Evolutionary conservation across 345 rosid species (phyloP), one percentile per base, ranked within the genome.

Genomic region (Gossypium sturtianum): DNA sequence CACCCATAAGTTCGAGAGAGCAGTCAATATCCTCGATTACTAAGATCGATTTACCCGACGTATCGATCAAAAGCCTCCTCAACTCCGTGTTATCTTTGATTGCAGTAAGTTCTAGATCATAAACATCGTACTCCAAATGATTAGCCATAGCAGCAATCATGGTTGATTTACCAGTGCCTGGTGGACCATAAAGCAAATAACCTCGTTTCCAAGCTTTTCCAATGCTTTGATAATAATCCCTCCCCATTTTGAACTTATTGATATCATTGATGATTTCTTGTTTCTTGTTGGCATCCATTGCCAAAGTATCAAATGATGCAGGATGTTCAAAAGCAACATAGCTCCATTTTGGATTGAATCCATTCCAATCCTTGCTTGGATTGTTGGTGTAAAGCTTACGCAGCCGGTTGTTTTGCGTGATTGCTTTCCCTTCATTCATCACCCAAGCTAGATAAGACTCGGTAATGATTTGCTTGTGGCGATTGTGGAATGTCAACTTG

Each of bases 151-250:
- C 93, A 1, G 91, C 79, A 12, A 91, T 84, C 84, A 89, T 89
- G 13, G 91, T 86, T 0, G 98, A 93, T 64, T 93, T 91, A 7
- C 97, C 98, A 3, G 97, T 89, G 9, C 94, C 92, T 0, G 95
- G 86, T 16, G 91, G 93, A 9, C 93, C 97, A 64, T 82, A 84
- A 38, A 91, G 83, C 17, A 91, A 84, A 81, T 91, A 91, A 13
- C 93, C 91, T 0, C 98, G 71, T 79, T 93, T 93, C 98, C 98
- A 93, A 9, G 88, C 81, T 76, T 91, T 91, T 11, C 90, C 94
- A 41, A 91, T 77, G 74, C 81, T 83, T 1, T 74, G 82, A 45
- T 89, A 93, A 15, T 64, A 38, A 17, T 41, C 49, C 41, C 11
- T 41, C 49, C 68, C 68, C 2, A 9, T n/a, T n/a, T 79, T 82